phyloP scores from a whole-genome alignment of 2,329 filamentous ascomycete species.

The Pseudocercospora musae region DNA sequence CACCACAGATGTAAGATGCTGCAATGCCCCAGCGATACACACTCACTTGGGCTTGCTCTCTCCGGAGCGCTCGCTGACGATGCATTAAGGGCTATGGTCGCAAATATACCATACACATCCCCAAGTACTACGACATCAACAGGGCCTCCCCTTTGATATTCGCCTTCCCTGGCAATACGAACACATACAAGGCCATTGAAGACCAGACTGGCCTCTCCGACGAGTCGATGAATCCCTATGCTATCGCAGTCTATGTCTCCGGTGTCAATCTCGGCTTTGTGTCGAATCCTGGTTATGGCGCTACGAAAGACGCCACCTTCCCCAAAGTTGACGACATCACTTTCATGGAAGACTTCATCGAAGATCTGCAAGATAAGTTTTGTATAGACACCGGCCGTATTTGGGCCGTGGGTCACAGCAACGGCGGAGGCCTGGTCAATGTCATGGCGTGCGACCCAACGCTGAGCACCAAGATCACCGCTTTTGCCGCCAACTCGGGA shows the following conservation, averaged over 20 bases:
- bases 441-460: constrained; percentile 47
- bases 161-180: constrained; percentile 44
- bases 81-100: constrained; percentile 28
- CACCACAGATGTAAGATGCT: neutral
- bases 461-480: constrained; percentile 44
- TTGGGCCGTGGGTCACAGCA: constrained; percentile 51
- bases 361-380: constrained; percentile 39
- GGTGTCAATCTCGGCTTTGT: constrained; percentile 25
- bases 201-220: constrained; percentile 44
- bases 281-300: constrained; percentile 18
- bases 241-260: constrained; percentile 45
- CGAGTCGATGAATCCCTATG: constrained; percentile 40
- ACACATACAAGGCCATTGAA: constrained; percentile 39
- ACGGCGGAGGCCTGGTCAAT: constrained; percentile 52
- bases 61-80: neutral
- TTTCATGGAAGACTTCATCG: constrained; percentile 43
- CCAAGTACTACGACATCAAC: constrained; percentile 38
- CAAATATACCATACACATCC: constrained; percentile 39
- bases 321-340: constrained; percentile 38
- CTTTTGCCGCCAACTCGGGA: constrained; percentile 48
- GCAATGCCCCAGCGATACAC: neutral
- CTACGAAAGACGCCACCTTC: neutral
- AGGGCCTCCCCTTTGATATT: constrained; percentile 43
- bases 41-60: neutral
- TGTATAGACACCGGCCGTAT: constrained; percentile 47